phyloP scores from a whole-genome alignment of 1,139 yeast species.

The Pichia kudriavzevii region DNA sequence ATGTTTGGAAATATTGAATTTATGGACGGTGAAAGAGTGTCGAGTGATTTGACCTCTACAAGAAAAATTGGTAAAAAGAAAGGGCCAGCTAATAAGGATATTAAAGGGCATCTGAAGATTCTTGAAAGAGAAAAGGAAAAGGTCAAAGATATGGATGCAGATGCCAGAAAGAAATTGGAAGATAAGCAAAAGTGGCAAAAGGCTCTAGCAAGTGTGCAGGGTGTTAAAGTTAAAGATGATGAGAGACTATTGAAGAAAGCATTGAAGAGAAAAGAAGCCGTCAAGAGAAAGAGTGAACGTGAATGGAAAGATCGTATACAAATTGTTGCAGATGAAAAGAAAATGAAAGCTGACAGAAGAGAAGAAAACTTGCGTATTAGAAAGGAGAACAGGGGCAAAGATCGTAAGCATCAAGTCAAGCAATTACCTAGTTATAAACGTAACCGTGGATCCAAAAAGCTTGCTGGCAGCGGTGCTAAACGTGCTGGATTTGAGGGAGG shows the following conservation, averaged over 20 bases:
- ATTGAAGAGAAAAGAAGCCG: conserved; percentile 70
- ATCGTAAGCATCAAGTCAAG: conserved; percentile 58
- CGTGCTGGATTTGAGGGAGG: conserved; percentile 55
- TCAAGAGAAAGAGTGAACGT: conserved; percentile 70
- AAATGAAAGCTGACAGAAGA: conserved; percentile 73
- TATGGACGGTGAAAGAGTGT: conserved; percentile 74
- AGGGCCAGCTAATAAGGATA: conserved; percentile 82
- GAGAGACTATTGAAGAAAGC: conserved; percentile 83
- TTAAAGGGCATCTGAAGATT: conserved; percentile 72
- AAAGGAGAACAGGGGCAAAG: conserved; percentile 70
- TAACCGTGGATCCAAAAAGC: conserved; percentile 14
- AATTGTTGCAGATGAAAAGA: conserved; percentile 64
- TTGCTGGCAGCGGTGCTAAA: conserved; percentile 34
- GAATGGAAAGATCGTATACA: conserved; percentile 87
- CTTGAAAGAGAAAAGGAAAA: conserved; percentile 69
- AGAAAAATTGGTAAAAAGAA: conserved; percentile 56
- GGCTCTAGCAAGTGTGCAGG: conserved; percentile 83
- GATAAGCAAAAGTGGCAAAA: conserved; percentile 82
- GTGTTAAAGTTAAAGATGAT: conserved; percentile 80
- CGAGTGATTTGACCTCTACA: conserved; percentile 61
- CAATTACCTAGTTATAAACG: conserved; percentile 63
- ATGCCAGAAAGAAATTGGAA: conserved; percentile 50
- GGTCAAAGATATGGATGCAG: conserved; percentile 52
- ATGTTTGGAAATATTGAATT: conserved; percentile 80
- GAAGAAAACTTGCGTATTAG: conserved; percentile 83